Base-by-base conservation (phyloP, 768 basidiomycete genomes). In the Boletus bicolor region DNA sequence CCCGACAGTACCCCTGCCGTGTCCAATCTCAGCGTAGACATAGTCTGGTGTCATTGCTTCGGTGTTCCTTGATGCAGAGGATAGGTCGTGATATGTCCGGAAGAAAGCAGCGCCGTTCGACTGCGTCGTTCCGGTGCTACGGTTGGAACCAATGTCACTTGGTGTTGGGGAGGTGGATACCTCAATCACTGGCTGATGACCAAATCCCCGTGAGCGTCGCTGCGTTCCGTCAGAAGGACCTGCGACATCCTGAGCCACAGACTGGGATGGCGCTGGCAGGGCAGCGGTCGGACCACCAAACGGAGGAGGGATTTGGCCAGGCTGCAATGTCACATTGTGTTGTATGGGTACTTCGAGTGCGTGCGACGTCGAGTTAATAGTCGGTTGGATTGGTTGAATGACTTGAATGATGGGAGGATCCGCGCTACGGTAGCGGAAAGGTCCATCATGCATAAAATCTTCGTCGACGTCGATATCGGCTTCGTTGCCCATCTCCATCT, bases 1-100 rank as follows among this genome's bases (percentile, higher is more conserved):
- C 24, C 58, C 57, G 8, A 46, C 62, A 19, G 78, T 72, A 6
- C 86, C 86, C 30, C 85, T 78, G 4, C 86, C 87, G 64, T 89
- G 87, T 3, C 86, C 87, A 56, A 89, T 85, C 66, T 91, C 89
- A 6, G 88, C 86, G 58, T 79, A 89, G 60, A 86, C 79, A 49
- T 88, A 77, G 62, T 90, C 89, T 24, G 87, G 88, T 15, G 87
- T 90, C 66, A 84, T 70, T 17, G 81, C 79, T 42, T 86, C 85
- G 56, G 78, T 77, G 60, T 75, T 75, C 50, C 75, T 69, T 39
- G 77, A 73, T 0, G 76, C 72, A n/a, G 73, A 64, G 15, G 64
- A 66, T 10, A 74, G 62, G 26, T 80, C 79, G 39, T 82, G 77
- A 63, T 84, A 85, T 28, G 79, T 77, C 32, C 82, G 79, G 68